phyloP scores from a whole-genome alignment of 441 rosid species.

The Gossypium aridum region DNA sequence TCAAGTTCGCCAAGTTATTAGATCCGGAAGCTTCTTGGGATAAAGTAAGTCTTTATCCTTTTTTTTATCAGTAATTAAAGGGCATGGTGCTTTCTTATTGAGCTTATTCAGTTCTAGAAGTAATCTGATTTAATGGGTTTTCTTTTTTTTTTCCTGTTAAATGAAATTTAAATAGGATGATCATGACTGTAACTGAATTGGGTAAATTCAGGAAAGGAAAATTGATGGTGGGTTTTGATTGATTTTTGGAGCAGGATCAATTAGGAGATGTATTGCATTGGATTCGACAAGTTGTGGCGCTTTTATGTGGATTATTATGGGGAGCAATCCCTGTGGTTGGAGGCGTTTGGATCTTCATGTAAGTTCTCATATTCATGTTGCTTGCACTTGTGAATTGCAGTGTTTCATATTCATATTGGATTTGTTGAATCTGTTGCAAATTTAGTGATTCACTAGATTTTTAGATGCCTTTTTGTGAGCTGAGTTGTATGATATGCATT shows the following conservation, averaged over 20 bases:
- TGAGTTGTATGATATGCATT: not conserved
- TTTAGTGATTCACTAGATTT: not conserved
- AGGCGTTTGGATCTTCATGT: slow-evolving; percentile 78
- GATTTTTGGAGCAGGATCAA: slow-evolving; percentile 65
- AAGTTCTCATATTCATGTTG: slow-evolving; percentile 25
- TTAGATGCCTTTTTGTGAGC: not conserved
- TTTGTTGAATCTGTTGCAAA: not conserved
- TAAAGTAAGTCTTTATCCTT: slow-evolving; percentile 31
- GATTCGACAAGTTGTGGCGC: slow-evolving; percentile 80
- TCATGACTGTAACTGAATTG: not conserved
- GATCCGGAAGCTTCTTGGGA: slow-evolving; percentile 95
- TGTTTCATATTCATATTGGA: not conserved
- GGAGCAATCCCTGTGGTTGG: slow-evolving; percentile 88
- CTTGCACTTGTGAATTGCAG: not conserved
- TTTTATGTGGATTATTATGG: slow-evolving; percentile 79
- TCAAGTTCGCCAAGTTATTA: slow-evolving; percentile 61
- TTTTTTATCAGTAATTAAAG: not conserved
- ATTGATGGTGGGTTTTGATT: slow-evolving; percentile 2
- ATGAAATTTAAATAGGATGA: not conserved
- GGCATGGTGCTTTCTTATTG: not conserved
- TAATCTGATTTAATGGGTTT: not conserved
- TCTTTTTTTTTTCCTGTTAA: not conserved
- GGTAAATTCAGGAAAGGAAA: not conserved
- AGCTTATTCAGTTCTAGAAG: not conserved
- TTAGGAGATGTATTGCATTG: slow-evolving; percentile 97